phyloP scores from a whole-genome alignment of 2,329 filamentous ascomycete species.

The Leptodontidium sp. region DNA sequence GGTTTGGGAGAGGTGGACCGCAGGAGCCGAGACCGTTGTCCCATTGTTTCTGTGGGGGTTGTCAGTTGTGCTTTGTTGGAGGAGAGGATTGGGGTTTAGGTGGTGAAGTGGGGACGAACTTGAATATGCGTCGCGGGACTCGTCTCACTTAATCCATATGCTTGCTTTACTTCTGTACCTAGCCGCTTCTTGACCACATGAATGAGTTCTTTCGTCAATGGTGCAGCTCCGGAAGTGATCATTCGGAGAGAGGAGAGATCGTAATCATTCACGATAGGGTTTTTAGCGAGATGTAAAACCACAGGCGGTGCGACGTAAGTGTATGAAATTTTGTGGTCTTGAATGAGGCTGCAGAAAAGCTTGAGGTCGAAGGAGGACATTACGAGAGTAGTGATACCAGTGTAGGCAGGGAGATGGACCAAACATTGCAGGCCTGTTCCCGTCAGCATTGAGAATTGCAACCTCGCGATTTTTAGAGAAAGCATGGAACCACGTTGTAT shows the following conservation, averaged over 20 bases:
- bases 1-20: slow-evolving; percentile 77
- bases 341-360: slow-evolving; percentile 76
- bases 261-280: slow-evolving; percentile 78
- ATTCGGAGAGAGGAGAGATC: slow-evolving; percentile 80
- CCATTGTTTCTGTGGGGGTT: slow-evolving; percentile 23
- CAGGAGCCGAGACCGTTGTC: slow-evolving; percentile 78
- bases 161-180: slow-evolving; percentile 83
- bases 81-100: too few relatives aligned
- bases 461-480: background rate
- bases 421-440: slow-evolving; percentile 64
- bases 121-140: slow-evolving; percentile 60
- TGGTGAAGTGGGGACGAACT: background rate
- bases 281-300: slow-evolving; percentile 78
- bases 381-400: slow-evolving; percentile 70
- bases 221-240: slow-evolving; percentile 85
- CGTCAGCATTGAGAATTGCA: background rate
- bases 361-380: slow-evolving; percentile 83
- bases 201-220: slow-evolving; percentile 80
- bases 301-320: slow-evolving; percentile 85
- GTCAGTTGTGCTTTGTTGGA: too few relatives aligned
- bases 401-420: slow-evolving; percentile 65
- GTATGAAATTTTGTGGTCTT: slow-evolving; percentile 77
- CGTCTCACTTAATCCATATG: slow-evolving; percentile 89
- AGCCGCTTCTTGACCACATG: slow-evolving; percentile 76
- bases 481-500: background rate